These are phyloP conservation scores for Kandelia obovata DNA, from an alignment of 345 rosid species.

Conservation along the genomic window DNA sequence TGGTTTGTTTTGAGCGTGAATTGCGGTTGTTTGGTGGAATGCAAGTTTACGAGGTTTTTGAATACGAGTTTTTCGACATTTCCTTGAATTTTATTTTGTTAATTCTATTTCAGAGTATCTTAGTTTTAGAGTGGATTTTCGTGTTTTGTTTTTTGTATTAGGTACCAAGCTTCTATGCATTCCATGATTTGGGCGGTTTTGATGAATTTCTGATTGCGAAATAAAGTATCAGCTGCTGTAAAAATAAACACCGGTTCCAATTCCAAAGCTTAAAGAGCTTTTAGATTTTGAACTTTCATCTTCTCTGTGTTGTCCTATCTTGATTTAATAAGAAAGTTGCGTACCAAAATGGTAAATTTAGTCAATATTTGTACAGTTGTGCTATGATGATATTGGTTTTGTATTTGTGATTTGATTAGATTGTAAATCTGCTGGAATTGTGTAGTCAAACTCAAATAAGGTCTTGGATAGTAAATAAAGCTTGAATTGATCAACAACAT, in stretches of 20 bases:
- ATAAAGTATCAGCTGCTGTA: neutral
- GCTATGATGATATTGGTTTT: neutral
- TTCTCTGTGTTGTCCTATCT: neutral
- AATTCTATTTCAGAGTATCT: neutral
- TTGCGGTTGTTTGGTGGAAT: conserved; percentile 13
- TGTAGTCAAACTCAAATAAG: neutral
- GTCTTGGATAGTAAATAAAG: neutral
- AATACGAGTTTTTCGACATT: neutral
- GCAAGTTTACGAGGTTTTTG: conserved; percentile 4
- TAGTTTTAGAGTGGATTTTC: neutral
- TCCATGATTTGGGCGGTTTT: neutral
- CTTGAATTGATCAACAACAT: neutral
- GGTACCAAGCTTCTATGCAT: neutral
- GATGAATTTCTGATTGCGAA: neutral
- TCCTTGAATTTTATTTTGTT: neutral
- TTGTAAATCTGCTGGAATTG: neutral
- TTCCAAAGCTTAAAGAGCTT: conserved; percentile 4
- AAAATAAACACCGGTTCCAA: neutral
- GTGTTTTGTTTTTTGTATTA: neutral
- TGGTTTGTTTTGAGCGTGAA: conserved; percentile 15
- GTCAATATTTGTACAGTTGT: neutral
- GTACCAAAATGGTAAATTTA: neutral
- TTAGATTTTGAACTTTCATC: neutral
- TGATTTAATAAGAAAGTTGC: neutral
- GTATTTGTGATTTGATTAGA: neutral